phyloP scores from a whole-genome alignment of 306 rosid species.

The Citrullus amarus region DNA sequence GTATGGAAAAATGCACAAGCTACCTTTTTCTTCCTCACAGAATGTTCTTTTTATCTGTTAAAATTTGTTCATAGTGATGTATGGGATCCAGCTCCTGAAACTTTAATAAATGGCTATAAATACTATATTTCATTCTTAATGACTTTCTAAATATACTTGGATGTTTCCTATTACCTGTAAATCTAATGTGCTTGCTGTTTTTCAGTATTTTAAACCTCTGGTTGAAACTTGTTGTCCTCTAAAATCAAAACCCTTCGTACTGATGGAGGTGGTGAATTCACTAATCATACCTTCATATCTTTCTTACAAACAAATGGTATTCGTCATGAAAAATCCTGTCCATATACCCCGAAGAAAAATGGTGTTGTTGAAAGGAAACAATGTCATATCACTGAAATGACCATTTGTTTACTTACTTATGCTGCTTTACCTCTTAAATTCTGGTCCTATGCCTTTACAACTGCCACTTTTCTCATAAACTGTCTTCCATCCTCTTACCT shows the following conservation, averaged over 20 bases:
- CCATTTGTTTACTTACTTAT: rapidly evolving
- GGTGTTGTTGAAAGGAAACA: neutral
- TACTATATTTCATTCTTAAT: neutral
- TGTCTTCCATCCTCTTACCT: neutral
- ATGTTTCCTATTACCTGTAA: neutral
- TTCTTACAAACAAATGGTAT: neutral
- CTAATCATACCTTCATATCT: neutral
- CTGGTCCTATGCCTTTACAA: neutral
- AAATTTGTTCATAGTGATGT: neutral
- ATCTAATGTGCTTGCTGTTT: neutral
- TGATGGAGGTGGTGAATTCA: neutral
- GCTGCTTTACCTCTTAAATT: neutral
- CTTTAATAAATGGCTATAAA: neutral
- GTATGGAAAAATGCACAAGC: neutral
- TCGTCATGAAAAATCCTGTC: neutral
- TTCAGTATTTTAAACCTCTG: neutral
- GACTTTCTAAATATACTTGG: neutral
- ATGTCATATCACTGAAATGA: neutral
- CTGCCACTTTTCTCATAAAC: neutral
- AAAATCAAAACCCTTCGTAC: rapidly evolving
- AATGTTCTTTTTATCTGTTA: neutral
- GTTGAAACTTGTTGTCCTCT: neutral
- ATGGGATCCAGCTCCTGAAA: neutral
- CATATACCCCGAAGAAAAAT: neutral
- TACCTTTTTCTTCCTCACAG: neutral